Conservation (phyloP, 371 early-diverging fungal genomes). For the Homolaphlyctis polyrhiza region DNA sequence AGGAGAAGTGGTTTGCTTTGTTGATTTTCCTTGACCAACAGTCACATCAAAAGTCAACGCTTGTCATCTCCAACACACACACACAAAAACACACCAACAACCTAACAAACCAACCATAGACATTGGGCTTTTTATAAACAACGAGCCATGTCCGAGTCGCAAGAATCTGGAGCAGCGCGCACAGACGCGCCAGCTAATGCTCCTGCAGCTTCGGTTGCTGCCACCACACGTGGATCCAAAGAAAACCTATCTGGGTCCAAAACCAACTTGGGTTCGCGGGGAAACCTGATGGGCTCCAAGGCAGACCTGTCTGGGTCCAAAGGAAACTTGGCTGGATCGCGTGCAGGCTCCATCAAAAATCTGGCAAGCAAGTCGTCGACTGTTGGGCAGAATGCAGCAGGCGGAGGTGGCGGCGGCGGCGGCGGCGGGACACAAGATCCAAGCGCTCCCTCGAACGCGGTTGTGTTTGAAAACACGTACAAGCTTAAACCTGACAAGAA, state of each 20-base stretch:
- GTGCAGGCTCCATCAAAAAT: neutral
- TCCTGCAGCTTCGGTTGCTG: no score
- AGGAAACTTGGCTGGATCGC: neutral
- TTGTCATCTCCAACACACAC: no score
- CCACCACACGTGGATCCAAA: no score
- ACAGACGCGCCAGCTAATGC: no score
- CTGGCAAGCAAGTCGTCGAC: neutral
- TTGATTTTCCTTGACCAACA: no score
- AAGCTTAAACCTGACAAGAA: slow-evolving; percentile 45
- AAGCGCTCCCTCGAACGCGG: slow-evolving; percentile 29
- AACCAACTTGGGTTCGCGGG: neutral
- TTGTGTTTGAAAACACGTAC: slow-evolving; percentile 52
- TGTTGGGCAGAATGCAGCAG: neutral
- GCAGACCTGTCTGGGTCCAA: neutral
- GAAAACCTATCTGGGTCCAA: neutral
- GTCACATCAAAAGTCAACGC: no score
- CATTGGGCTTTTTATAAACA: no score
- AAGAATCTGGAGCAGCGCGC: no score
- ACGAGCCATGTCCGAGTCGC: no score
- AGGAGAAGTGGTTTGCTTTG: no score
- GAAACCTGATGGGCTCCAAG: slow-evolving; percentile 1
- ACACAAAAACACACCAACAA: no score
- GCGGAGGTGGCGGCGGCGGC: neutral
- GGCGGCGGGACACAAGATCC: neutral
- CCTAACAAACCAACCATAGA: no score